phyloP scores from a whole-genome alignment of 1,284 basidiomycete species.

The Fistulinella cinereoalba region DNA sequence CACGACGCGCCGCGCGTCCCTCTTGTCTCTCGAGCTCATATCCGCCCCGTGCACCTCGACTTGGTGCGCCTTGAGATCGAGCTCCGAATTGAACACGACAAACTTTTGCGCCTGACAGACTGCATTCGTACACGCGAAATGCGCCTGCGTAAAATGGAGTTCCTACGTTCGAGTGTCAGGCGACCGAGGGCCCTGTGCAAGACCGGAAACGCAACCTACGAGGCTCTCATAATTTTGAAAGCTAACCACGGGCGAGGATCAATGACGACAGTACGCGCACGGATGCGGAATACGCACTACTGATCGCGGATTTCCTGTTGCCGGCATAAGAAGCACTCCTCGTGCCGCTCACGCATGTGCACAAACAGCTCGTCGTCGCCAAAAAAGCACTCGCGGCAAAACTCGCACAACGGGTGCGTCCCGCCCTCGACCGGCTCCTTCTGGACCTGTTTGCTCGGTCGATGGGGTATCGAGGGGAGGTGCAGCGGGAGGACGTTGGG shows the following conservation, averaged over 20 bases:
- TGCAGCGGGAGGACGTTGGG: conserved; percentile 70
- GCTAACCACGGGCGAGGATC: conserved; percentile 38
- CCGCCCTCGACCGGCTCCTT: conserved; percentile 66
- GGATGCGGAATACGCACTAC: conserved; percentile 73
- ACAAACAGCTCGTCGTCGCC: conserved; percentile 89
- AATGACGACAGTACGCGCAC: neutral
- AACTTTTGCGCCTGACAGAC: conserved; percentile 87
- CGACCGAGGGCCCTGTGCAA: too few species aligned
- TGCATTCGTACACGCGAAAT: conserved; percentile 76
- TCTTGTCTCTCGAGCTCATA: conserved; percentile 76
- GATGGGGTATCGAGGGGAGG: conserved; percentile 68
- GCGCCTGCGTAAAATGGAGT: conserved; percentile 64
- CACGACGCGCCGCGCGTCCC: conserved; percentile 75
- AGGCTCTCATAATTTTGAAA: conserved; percentile 77
- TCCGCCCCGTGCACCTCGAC: conserved; percentile 82
- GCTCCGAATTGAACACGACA: conserved; percentile 84
- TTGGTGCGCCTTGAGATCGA: conserved; percentile 93
- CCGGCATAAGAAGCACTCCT: conserved; percentile 96
- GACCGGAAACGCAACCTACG: conserved; percentile 47
- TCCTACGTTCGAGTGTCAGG: too few species aligned
- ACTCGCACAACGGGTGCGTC: conserved; percentile 84
- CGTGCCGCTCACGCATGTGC: conserved; percentile 92
- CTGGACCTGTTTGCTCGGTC: conserved; percentile 42
- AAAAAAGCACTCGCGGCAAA: conserved; percentile 90
- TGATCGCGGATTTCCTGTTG: conserved; percentile 75